Percentiles rank a stretch among this genome's conserved stretches.
These are phyloP conservation scores for Lanmaoa rubissima DNA, from an alignment of 768 basidiomycete genomes.

Conservation along the genomic window DNA sequence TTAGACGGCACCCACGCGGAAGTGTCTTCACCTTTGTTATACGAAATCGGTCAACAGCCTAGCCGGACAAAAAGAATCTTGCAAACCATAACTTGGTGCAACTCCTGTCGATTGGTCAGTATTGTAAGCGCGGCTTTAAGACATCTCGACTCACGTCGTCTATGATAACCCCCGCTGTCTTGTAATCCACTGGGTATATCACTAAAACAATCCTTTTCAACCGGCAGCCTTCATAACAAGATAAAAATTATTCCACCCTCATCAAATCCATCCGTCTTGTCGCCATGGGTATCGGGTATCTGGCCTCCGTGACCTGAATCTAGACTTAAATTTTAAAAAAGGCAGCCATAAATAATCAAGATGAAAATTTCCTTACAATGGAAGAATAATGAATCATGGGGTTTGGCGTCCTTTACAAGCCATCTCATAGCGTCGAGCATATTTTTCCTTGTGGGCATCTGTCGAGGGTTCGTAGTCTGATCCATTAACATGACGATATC, in stretches of 20 bases:
- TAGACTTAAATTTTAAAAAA: constrained; percentile 23
- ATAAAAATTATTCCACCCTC: constrained; percentile 49
- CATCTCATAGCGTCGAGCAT: constrained; percentile 60
- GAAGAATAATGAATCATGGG: constrained; percentile 75
- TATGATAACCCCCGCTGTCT: constrained; percentile 71
- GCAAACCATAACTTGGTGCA: constrained; percentile 43
- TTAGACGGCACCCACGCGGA: constrained; percentile 66
- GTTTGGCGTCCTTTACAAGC: constrained; percentile 66
- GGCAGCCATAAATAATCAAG: background rate
- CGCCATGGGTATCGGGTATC: constrained; percentile 71
- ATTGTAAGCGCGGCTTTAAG: background rate
- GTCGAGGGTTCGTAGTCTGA: constrained; percentile 39
- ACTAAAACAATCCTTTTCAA: constrained; percentile 38
- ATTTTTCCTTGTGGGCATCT: constrained; percentile 51
- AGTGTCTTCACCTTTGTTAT: constrained; percentile 45
- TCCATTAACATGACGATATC: constrained; percentile 61
- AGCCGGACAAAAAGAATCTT: background rate
- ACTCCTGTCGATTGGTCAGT: constrained; percentile 25
- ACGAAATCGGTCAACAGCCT: background rate
- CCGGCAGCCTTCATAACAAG: background rate
- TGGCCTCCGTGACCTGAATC: constrained; percentile 98
- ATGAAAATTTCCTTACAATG: constrained; percentile 45
- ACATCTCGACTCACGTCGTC: constrained; percentile 57
- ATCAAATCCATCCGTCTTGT: constrained; percentile 77
- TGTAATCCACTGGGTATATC: constrained; percentile 89